Conservation (phyloP, 2,329 filamentous ascomycete genomes). For the Aspergillus eucalypticola region DNA sequence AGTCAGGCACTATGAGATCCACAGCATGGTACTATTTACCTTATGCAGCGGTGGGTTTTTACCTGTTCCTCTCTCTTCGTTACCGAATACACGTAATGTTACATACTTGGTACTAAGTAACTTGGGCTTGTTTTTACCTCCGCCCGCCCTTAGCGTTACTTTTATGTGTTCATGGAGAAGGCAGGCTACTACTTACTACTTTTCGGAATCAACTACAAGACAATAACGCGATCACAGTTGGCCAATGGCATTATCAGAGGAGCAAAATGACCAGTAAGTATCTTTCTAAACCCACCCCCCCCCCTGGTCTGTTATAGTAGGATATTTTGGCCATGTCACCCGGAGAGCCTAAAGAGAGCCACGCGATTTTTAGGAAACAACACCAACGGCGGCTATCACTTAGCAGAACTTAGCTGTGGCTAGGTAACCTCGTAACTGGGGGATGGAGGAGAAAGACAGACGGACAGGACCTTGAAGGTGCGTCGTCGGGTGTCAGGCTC, state of each 20-base stretch:
- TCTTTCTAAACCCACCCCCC: too few relatives aligned
- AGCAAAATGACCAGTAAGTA: background rate
- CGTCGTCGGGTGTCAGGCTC: conserved; percentile 1
- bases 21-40: conserved; percentile 17
- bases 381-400: background rate
- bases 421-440: background rate
- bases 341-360: background rate
- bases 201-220: background rate
- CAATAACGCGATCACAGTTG: background rate
- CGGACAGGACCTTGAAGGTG: background rate
- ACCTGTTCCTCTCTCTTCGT: background rate
- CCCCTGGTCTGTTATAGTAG: too few relatives aligned
- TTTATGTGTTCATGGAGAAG: conserved; percentile 4
- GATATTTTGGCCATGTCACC: background rate
- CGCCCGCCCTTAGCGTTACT: conserved; percentile 13
- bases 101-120: background rate
- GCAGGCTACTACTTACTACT: background rate
- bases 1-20: conserved; percentile 23
- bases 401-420: background rate
- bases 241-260: background rate
- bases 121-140: conserved; percentile 13
- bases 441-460: background rate
- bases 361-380: background rate
- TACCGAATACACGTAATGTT: background rate
- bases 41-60: conserved; percentile 9